Evolutionary conservation across 257 asterid genomes (phyloP).

Genomic region (Salvia splendens): DNA sequence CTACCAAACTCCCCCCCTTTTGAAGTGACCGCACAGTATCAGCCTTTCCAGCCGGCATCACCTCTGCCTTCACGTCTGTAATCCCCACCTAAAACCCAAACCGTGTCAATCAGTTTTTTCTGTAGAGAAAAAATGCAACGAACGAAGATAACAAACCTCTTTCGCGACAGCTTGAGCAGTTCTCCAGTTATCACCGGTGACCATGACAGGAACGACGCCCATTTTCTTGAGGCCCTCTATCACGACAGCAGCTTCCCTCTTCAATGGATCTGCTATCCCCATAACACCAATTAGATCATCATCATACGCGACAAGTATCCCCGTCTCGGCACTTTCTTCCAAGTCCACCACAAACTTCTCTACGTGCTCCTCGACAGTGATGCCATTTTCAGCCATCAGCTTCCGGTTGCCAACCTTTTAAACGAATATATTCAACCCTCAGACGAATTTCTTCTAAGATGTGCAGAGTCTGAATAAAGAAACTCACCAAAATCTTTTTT

Average conservation of each 20-base stretch:
- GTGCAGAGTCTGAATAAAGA: conserved; percentile 13
- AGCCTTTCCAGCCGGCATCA: conserved; percentile 98
- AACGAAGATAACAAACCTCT: conserved; percentile 55
- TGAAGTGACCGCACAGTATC: conserved; percentile 82
- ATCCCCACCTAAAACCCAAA: conserved; percentile 69
- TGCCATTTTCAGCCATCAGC: conserved; percentile 65
- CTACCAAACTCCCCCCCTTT: conserved; percentile 76
- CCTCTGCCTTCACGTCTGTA: conserved; percentile 91
- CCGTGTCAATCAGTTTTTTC: too few species aligned
- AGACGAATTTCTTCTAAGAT: not conserved
- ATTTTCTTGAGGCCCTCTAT: conserved; percentile 87
- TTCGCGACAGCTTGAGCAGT: conserved; percentile 96
- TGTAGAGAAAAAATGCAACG: too few species aligned
- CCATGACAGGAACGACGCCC: conserved; percentile 94
- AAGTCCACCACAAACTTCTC: conserved; percentile 78
- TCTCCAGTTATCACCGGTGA: conserved; percentile 98
- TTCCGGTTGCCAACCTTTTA: conserved; percentile 87
- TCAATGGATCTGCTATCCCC: conserved; percentile 95
- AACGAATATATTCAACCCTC: not conserved
- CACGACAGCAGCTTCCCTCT: conserved; percentile 96
- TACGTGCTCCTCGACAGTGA: conserved; percentile 54
- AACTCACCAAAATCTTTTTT: conserved; percentile 76
- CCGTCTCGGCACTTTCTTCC: conserved; percentile 95
- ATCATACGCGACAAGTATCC: conserved; percentile 75
- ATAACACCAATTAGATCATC: conserved; percentile 64